Base-by-base conservation (phyloP, 805 yeast genomes). In the Yarrowia divulgata region DNA sequence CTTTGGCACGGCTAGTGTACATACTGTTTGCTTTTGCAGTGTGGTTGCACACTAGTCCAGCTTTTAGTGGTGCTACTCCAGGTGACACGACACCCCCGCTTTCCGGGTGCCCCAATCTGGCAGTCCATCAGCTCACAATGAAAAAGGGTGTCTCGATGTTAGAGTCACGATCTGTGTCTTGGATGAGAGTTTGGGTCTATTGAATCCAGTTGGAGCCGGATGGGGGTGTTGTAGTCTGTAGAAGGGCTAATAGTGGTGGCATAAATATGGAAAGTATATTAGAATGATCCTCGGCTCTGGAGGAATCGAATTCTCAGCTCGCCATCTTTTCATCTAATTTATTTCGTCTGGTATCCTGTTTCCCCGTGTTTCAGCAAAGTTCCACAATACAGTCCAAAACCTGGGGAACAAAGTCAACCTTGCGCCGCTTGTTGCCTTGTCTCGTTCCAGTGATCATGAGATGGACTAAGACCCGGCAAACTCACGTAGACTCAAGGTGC, bases 401-500 rank as follows among this genome's bases (percentile, higher is more conserved):
- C 54, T 48, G 54, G 54, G 54, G 54, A 48, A 48, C 16, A 46
- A 48, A 29, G 37, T 16, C 54, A n/a, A n/a, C n/a, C n/a, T n/a
- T n/a, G n/a, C n/a, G n/a, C n/a, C n/a, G n/a, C n/a, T n/a, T n/a
- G n/a, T n/a, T n/a, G n/a, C 16, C 34, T 23, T 45, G 34, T 16
- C 8, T 23, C 29, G 29, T 23, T 23, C 49, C 9, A 19, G 50
- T 46, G 50, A 46, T 46, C 50, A 46, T 23, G n/a, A 23, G 34
- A 43, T 43, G 14, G 49, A 9, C 34, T 46, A 14, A 46, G 50
- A 46, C 50, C 23, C 50, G 4, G 45, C 16, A 14, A 23, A 23
- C 29, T 23, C 29, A 23, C 3, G 29, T 23, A 4, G 29, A 4
- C 29, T 23, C 29, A 23, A 23, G 29, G 29, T 23, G 29, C 4